Conservation (phyloP, 306 rosid genomes). For the Corylus americana region DNA sequence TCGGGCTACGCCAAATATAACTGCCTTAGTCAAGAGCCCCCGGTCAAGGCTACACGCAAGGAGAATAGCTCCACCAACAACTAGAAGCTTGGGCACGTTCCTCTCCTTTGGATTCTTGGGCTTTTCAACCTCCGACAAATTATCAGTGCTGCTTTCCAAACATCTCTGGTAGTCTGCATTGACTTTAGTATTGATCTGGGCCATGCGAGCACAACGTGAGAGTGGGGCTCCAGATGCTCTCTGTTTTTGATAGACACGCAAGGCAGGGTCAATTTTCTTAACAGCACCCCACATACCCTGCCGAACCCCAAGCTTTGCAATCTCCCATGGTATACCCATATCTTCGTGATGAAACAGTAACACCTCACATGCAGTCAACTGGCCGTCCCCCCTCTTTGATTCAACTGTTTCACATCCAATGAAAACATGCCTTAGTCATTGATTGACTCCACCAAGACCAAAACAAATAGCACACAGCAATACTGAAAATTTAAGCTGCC, state of each 20-base stretch:
- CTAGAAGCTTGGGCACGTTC: slow-evolving; percentile 66
- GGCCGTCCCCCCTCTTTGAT: slow-evolving; percentile 63
- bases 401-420: slow-evolving; percentile 59
- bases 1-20: slow-evolving; percentile 88
- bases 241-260: slow-evolving; percentile 64
- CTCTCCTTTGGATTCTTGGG: slow-evolving; percentile 56
- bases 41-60: slow-evolving; percentile 88
- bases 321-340: slow-evolving; percentile 99
- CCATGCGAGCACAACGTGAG: slow-evolving; percentile 63
- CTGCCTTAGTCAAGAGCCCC: slow-evolving; percentile 85
- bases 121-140: slow-evolving; percentile 42
- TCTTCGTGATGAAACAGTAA: slow-evolving; percentile 85
- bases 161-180: slow-evolving; percentile 57
- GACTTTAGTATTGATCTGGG: slow-evolving; percentile 73
- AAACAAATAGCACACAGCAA: background rate
- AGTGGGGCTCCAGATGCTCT: slow-evolving; percentile 57
- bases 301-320: slow-evolving; percentile 89
- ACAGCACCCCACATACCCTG: slow-evolving; percentile 99
- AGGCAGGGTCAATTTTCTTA: slow-evolving; percentile 82
- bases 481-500: slow-evolving; percentile 6
- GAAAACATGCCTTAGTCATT: slow-evolving; percentile 23
- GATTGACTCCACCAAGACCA: slow-evolving; percentile 23
- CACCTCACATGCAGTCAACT: slow-evolving; percentile 81
- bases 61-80: slow-evolving; percentile 80
- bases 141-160: slow-evolving; percentile 44